Percentiles rank a stretch among this genome's conserved stretches.
Conservation (phyloP, 2,329 filamentous ascomycete genomes). For the Diaporthe citri region DNA sequence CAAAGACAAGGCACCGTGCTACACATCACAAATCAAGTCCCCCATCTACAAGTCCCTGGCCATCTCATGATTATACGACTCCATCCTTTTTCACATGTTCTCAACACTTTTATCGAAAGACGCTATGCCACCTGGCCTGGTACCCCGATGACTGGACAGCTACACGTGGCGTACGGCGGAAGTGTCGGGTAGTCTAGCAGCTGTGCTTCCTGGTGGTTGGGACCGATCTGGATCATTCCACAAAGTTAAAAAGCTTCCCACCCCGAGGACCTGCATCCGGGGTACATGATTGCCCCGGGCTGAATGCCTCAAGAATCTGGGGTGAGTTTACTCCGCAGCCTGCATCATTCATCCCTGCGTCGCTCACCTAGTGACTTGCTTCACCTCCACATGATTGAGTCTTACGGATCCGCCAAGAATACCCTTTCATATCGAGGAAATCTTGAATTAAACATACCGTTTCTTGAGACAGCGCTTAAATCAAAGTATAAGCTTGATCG, state of each 20-base stretch:
- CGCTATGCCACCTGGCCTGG: too few species aligned
- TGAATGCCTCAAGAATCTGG: neutral
- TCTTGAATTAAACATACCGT: neutral
- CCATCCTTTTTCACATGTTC: neutral
- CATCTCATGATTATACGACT: neutral
- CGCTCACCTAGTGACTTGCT: slow-evolving; percentile 9
- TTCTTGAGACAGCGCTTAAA: neutral
- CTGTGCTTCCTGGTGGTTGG: neutral
- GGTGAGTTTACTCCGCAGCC: slow-evolving; percentile 15
- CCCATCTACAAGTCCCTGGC: neutral
- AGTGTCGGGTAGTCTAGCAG: neutral
- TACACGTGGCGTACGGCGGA: slow-evolving; percentile 4
- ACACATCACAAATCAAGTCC: neutral
- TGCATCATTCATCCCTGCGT: slow-evolving; percentile 26
- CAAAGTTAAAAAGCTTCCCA: neutral
- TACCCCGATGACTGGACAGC: neutral
- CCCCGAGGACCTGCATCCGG: slow-evolving; percentile 5
- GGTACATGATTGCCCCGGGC: slow-evolving; percentile 8
- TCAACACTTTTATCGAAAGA: neutral
- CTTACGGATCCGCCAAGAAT: neutral
- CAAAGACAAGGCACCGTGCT: neutral
- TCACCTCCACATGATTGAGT: slow-evolving; percentile 7
- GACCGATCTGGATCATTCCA: slow-evolving; percentile 20
- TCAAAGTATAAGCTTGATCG: neutral
- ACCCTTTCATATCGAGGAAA: slow-evolving; percentile 3